Evolutionary conservation across 2,329 filamentous ascomycete species (phyloP).

Genomic region (Graphilbum fragrans): DNA sequence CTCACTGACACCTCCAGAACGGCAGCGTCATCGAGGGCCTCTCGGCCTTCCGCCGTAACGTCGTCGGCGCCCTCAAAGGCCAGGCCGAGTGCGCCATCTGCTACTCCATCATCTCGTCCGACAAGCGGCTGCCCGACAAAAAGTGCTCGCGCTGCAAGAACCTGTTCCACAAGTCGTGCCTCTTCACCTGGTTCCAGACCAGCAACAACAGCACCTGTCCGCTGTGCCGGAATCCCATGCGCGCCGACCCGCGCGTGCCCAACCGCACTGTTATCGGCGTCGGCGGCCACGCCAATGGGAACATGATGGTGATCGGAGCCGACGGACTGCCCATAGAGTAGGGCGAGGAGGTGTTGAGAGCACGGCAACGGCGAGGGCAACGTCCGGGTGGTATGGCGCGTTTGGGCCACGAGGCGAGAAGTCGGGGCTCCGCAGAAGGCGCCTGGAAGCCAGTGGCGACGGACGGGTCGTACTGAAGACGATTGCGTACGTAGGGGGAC

Average conservation of each 20-base stretch:
- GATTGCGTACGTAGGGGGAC: not conserved
- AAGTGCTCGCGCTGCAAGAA: slow-evolving; percentile 87
- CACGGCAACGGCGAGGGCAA: too few relatives aligned
- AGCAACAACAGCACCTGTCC: slow-evolving; percentile 89
- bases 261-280: too few relatives aligned
- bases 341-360: too few relatives aligned
- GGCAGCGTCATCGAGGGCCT: slow-evolving; percentile 82
- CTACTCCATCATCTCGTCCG: slow-evolving; percentile 83
- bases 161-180: slow-evolving; percentile 75
- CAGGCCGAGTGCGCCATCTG: slow-evolving; percentile 95
- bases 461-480: too few relatives aligned
- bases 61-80: slow-evolving; percentile 78
- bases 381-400: too few relatives aligned
- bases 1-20: slow-evolving; percentile 33
- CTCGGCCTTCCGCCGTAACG: slow-evolving; percentile 73
- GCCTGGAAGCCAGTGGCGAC: too few relatives aligned
- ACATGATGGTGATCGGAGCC: too few relatives aligned
- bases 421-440: too few relatives aligned
- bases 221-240: slow-evolving; percentile 85
- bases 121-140: slow-evolving; percentile 87
- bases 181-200: slow-evolving; percentile 95
- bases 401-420: too few relatives aligned
- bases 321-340: too few relatives aligned
- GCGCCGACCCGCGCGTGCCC: slow-evolving; percentile 12
- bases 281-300: too few relatives aligned